phyloP scores from a whole-genome alignment of 805 yeast species.

The Peterozyma toletana region DNA sequence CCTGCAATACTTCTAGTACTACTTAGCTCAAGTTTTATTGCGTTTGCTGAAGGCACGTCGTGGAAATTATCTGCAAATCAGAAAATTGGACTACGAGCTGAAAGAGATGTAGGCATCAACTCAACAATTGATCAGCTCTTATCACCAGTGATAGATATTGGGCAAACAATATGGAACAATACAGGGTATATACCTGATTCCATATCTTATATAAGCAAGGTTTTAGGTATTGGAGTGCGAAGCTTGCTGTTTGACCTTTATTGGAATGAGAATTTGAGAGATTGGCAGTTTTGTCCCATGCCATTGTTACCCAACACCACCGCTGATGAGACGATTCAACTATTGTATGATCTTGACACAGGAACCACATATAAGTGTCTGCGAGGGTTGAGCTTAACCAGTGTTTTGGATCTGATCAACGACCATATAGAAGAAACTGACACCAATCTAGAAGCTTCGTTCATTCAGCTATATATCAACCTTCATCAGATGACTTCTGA shows the following conservation, averaged over 20 bases:
- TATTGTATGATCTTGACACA: constrained; percentile 9
- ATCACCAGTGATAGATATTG: constrained; percentile 30
- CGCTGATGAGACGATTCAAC: constrained; percentile 1
- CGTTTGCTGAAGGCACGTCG: too few relatives aligned
- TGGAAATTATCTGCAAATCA: constrained; percentile 14
- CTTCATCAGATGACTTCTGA: constrained; percentile 17
- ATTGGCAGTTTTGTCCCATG: constrained; percentile 56
- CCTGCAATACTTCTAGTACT: too few relatives aligned
- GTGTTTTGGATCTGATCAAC: constrained; percentile 21
- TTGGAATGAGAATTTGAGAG: constrained; percentile 36
- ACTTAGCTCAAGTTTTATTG: too few relatives aligned
- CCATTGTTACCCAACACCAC: constrained; percentile 23
- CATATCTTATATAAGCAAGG: constrained; percentile 16
- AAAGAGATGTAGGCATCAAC: constrained; percentile 37
- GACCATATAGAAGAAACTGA: constrained; percentile 32
- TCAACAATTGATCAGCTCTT: constrained; percentile 31
- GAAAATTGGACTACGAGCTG: constrained; percentile 32
- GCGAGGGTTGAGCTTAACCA: constrained; percentile 16
- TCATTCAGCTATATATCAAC: constrained; percentile 32
- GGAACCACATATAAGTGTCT: constrained; percentile 14
- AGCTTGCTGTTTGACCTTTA: constrained; percentile 47
- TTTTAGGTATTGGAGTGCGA: constrained; percentile 39
- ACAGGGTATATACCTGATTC: constrained; percentile 25
- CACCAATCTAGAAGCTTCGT: constrained; percentile 36
- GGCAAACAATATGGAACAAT: constrained; percentile 21